Conservation (phyloP, 2,329 filamentous ascomycete species). For the Aspergillus carbonarius region DNA sequence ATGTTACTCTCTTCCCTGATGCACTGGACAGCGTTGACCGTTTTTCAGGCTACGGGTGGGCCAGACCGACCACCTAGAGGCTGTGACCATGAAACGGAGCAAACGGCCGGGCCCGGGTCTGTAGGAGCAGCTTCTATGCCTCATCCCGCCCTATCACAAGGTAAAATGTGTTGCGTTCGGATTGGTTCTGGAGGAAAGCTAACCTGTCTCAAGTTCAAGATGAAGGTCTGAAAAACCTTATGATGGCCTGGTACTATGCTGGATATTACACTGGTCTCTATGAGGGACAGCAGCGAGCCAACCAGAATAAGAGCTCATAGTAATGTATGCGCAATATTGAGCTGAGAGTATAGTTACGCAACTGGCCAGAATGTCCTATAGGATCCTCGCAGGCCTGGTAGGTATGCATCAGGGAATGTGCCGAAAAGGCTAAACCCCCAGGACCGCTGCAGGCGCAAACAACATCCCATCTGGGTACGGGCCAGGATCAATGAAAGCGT, state of each 20-base stretch:
- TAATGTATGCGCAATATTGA: not conserved
- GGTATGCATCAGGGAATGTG: not conserved
- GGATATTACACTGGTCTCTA: conserved; percentile 93
- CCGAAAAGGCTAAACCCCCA: not conserved
- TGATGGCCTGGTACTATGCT: conserved; percentile 99
- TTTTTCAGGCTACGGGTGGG: not conserved
- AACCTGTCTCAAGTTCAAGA: conserved; percentile 65
- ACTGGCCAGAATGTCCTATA: not conserved
- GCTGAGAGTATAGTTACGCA: not conserved
- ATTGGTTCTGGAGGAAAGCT: not conserved
- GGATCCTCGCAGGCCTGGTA: not conserved
- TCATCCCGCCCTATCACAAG: conserved; percentile 24
- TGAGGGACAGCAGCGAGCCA: conserved; percentile 69
- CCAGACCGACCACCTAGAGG: not conserved
- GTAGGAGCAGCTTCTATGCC: conserved; percentile 29
- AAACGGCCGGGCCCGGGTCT: not conserved
- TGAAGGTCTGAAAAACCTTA: conserved; percentile 80
- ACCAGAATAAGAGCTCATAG: conserved; percentile 25
- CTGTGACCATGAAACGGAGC: not conserved
- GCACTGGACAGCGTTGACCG: not conserved
- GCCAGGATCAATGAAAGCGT: not conserved
- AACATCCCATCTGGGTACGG: not conserved
- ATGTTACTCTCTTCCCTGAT: not conserved
- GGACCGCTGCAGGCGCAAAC: not conserved
- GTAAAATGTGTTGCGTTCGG: conserved; percentile 14